phyloP scores from a whole-genome alignment of 2,329 filamentous ascomycete species.

The Cladosporium sp. region DNA sequence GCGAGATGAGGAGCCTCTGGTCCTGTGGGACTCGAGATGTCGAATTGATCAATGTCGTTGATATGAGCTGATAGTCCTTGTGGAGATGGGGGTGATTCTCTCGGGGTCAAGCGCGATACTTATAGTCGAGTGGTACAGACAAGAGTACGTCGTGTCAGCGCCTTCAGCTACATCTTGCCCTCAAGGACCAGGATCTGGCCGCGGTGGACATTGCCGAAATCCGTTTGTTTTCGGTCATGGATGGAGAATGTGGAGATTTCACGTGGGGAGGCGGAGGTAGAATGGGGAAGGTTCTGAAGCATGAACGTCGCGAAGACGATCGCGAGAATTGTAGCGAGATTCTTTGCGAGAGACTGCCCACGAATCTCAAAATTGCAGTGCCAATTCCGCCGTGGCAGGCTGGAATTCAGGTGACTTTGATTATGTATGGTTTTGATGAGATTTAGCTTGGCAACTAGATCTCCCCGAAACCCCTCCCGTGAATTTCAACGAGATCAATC shows the following conservation, averaged over 20 bases:
- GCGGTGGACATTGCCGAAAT: background rate
- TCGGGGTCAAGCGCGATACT: background rate
- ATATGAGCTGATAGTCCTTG: background rate
- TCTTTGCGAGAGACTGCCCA: background rate
- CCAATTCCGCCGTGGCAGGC: too few species aligned
- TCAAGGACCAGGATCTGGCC: background rate
- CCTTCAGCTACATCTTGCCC: background rate
- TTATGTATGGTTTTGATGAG: background rate
- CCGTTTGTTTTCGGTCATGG: background rate
- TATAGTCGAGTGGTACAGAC: background rate
- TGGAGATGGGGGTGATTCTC: background rate
- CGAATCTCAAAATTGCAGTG: background rate
- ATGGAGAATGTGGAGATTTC: slow-evolving; percentile 4
- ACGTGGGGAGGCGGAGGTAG: slow-evolving; percentile 5
- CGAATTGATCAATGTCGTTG: too few species aligned
- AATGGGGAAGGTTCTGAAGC: background rate
- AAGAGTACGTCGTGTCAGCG: background rate
- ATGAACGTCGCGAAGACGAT: background rate
- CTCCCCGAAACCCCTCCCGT: background rate
- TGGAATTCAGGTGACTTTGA: too few species aligned
- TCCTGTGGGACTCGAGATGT: background rate
- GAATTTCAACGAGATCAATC: slow-evolving; percentile 3
- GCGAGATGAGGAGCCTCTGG: background rate
- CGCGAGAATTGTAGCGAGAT: slow-evolving; percentile 1
- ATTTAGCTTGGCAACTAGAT: background rate